Base-by-base conservation (phyloP, 805 yeast genomes). In the Ogataea henricii region DNA sequence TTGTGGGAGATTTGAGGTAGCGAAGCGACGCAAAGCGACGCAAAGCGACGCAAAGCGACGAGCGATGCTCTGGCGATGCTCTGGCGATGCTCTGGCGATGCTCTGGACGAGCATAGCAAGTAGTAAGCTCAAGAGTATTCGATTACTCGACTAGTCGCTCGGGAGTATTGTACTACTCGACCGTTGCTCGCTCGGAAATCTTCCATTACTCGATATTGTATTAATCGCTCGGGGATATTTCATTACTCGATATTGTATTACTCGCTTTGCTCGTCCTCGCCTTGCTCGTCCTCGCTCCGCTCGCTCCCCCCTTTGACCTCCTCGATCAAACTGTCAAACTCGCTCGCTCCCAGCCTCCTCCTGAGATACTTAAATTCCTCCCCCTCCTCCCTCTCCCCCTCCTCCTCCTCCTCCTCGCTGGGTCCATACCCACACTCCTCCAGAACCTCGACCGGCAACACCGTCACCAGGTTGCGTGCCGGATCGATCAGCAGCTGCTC, bases 321-420 rank as follows among this genome's bases (percentile, higher is more conserved):
- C 9, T 41, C 23, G 2, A 52, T 4, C 39, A 52, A 30, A 5
- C 26, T 14, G 17, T 47, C 51, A n/a, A 50, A 42, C 6, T 49
- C 43, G 4, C 29, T 30, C 4, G 45, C 44, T 2, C 34, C 39
- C n/a, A 37, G 41, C 38, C 25, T 13, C 38, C 42, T 40, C 29
- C 48, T 33, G 23, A 56, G 29, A 40, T 52, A 38, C 33, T 51
- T 48, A 13, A 56, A 41, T 7, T 45, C 47, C 14, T 21, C 42
- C 8, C 26, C 30, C 7, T 21, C 25, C 8, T 40, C 33, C 5
- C 13, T 14, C 18, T 36, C 46, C 14, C 35, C 41, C 16, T 27
- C 30, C 10, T 49, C 47, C 12, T 21, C 38, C 6, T 25, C 33
- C 14, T 14, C 33, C 21, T 30, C 26, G 14, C 25, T 21, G 16